Conservation (phyloP, 1,284 basidiomycete genomes). For the Cutaneotrichosporon sp. region DNA sequence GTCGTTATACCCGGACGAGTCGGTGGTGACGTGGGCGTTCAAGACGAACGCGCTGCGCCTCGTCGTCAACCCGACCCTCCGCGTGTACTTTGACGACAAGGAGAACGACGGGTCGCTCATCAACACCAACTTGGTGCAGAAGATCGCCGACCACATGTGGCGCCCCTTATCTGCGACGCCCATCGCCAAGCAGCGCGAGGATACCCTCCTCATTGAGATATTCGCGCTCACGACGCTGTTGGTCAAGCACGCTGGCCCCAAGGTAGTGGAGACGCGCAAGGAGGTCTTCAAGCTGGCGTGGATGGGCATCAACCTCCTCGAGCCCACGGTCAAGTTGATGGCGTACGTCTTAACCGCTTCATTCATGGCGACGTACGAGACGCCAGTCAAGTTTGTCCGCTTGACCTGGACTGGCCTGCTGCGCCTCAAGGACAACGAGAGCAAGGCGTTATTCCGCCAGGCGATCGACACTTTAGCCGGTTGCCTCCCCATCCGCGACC, state of each 20-base stretch:
- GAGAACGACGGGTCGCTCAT: conserved; percentile 48
- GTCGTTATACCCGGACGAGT: conserved; percentile 72
- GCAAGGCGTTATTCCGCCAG: conserved; percentile 72
- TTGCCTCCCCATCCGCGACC: conserved; percentile 66
- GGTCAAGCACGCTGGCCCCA: conserved; percentile 76
- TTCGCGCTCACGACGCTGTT: conserved; percentile 88
- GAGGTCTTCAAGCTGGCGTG: conserved; percentile 96
- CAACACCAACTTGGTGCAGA: conserved; percentile 35
- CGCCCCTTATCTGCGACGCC: conserved; percentile 38
- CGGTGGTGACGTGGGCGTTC: conserved; percentile 66
- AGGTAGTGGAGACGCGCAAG: conserved; percentile 80
- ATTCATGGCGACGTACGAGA: conserved; percentile 89
- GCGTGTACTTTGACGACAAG: conserved; percentile 65
- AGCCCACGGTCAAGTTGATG: conserved; percentile 86
- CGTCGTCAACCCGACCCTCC: conserved; percentile 84
- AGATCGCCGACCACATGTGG: conserved; percentile 49
- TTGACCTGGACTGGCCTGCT: conserved; percentile 95
- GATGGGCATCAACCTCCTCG: conserved; percentile 70
- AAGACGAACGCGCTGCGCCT: conserved; percentile 86
- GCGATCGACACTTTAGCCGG: conserved; percentile 91
- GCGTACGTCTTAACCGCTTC: conserved; percentile 91
- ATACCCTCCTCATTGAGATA: conserved; percentile 79
- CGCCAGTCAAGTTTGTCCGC: conserved; percentile 89
- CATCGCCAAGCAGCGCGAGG: conserved; percentile 41
- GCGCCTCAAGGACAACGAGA: conserved; percentile 76